Percentiles rank a stretch among this genome's conserved stretches.
These are phyloP conservation scores for Arabis alpina DNA, from an alignment of 345 rosid species.

Conservation along the genomic window DNA sequence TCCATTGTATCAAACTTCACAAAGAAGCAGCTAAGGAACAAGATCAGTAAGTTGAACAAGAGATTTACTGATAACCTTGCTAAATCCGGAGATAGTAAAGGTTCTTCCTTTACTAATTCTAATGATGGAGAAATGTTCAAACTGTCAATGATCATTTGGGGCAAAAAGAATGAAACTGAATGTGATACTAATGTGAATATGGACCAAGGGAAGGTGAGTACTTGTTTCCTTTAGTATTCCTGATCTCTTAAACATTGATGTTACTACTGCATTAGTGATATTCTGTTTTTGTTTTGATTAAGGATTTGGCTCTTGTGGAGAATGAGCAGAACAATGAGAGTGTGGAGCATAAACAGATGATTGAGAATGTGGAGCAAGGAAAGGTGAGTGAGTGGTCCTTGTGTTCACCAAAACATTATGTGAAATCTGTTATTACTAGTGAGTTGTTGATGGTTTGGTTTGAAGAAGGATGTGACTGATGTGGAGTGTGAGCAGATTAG, in stretches of 20 bases:
- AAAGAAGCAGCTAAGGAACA: conserved; percentile 14
- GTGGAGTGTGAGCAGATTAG: not conserved
- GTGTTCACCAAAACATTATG: not conserved
- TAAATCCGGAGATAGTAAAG: not conserved
- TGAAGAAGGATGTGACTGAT: not conserved
- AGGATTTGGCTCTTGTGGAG: not conserved
- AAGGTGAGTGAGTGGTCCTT: not conserved
- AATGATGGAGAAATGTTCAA: conserved; percentile 23
- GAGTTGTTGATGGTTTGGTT: not conserved
- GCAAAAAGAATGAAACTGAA: not conserved
- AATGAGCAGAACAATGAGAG: not conserved
- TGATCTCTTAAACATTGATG: not conserved
- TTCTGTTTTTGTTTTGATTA: not conserved
- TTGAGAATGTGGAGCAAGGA: not conserved
- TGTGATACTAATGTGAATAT: not conserved
- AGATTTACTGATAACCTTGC: conserved; percentile 4
- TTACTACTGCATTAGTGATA: not conserved
- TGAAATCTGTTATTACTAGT: not conserved
- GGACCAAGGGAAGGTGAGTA: conserved; percentile 12
- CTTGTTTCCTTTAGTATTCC: too few species aligned
- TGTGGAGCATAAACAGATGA: too few species aligned
- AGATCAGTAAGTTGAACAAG: conserved; percentile 19
- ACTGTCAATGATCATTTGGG: conserved; percentile 23
- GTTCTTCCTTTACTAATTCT: not conserved
- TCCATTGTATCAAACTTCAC: not conserved